phyloP scores from a whole-genome alignment of 2,329 filamentous ascomycete species.

The Fonsecaea pedrosoi region DNA sequence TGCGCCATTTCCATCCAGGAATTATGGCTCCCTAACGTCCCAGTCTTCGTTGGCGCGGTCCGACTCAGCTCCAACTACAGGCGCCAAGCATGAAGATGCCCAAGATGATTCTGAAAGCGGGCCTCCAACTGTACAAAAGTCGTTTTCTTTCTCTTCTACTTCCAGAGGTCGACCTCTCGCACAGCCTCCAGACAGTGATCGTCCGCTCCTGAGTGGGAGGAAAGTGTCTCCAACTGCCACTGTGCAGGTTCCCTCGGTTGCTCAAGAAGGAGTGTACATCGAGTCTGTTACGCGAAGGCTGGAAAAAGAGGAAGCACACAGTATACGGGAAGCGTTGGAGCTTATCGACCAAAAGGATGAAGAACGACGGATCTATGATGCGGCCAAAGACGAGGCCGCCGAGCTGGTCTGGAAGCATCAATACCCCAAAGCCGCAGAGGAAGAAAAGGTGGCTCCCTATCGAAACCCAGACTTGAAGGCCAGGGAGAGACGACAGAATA shows the following conservation, averaged over 20 bases:
- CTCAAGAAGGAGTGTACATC: slow-evolving; percentile 56
- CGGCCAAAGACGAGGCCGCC: slow-evolving; percentile 68
- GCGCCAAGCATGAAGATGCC: slow-evolving; percentile 4
- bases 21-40: slow-evolving; percentile 25
- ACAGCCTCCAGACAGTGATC: slow-evolving; percentile 46
- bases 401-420: slow-evolving; percentile 70
- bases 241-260: slow-evolving; percentile 42
- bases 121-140: slow-evolving; percentile 23
- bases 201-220: slow-evolving; percentile 43
- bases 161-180: slow-evolving; percentile 47
- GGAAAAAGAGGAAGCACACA: slow-evolving; percentile 65
- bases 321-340: slow-evolving; percentile 63
- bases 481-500: slow-evolving; percentile 30
- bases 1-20: slow-evolving; percentile 50
- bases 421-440: slow-evolving; percentile 58
- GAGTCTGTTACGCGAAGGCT: slow-evolving; percentile 62
- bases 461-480: slow-evolving; percentile 50
- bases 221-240: slow-evolving; percentile 48
- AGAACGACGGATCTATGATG: slow-evolving; percentile 57
- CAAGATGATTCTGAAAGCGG: slow-evolving; percentile 10
- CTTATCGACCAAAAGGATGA: slow-evolving; percentile 66
- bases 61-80: slow-evolving; percentile 31
- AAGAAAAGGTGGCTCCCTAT: slow-evolving; percentile 57
- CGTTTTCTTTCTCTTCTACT: slow-evolving; percentile 28
- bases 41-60: slow-evolving; percentile 36